These are phyloP conservation scores for Nicotiana tomentosiformis DNA, from an alignment of 257 asterid species.

Conservation along the genomic window DNA sequence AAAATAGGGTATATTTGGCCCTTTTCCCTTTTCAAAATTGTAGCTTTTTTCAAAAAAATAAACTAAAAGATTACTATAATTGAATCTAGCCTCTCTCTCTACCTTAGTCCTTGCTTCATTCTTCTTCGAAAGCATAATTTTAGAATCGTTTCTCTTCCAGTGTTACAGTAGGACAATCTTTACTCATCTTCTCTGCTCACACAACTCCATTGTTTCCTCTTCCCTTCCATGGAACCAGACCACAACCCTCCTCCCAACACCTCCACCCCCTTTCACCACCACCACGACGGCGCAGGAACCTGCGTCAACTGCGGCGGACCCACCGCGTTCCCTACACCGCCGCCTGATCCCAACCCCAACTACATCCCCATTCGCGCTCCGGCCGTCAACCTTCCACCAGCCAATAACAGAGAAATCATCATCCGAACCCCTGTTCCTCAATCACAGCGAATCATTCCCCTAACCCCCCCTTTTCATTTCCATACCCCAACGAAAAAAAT, in stretches of 20 bases:
- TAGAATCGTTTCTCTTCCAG: too few relatives aligned
- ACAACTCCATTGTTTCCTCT: too few relatives aligned
- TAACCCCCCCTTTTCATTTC: slow-evolving; percentile 57
- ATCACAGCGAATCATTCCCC: slow-evolving; percentile 42
- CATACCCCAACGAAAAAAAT: slow-evolving; percentile 47
- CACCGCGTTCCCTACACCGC: slow-evolving; percentile 53
- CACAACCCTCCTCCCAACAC: background rate
- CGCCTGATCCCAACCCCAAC: slow-evolving; percentile 52
- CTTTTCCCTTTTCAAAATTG: too few relatives aligned
- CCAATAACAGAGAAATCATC: slow-evolving; percentile 64
- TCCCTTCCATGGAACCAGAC: slow-evolving; percentile 3
- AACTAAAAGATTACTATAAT: too few relatives aligned
- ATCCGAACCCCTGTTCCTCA: slow-evolving; percentile 92
- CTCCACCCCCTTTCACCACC: slow-evolving; percentile 18
- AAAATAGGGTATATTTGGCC: too few relatives aligned
- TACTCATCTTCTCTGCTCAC: too few relatives aligned
- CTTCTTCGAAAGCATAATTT: too few relatives aligned
- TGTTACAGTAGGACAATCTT: too few relatives aligned
- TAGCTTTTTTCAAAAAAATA: too few relatives aligned
- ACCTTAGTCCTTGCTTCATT: too few relatives aligned
- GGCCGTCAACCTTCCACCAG: slow-evolving; percentile 66
- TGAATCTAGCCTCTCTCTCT: too few relatives aligned
- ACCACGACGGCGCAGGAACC: slow-evolving; percentile 11
- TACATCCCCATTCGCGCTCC: slow-evolving; percentile 92
- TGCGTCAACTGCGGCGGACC: slow-evolving; percentile 83